Evolutionary conservation across 1,139 yeast genomes (phyloP), one percentile per base, ranked within the genome.

Genomic region (Kodamaea sp.): DNA sequence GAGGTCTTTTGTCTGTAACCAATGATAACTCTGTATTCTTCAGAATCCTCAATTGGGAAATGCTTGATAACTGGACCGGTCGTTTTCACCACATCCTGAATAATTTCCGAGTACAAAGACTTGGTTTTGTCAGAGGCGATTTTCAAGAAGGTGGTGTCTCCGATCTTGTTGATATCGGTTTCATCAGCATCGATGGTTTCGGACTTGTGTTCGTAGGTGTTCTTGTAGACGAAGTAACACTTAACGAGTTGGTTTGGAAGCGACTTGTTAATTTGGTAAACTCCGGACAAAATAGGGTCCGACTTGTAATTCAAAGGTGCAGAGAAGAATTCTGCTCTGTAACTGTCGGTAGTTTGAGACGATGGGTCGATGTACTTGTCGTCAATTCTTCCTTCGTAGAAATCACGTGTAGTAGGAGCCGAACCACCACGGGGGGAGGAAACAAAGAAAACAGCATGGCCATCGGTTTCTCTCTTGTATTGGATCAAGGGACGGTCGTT

Each of bases 41-140:
- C 97, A 11, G 83, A 71, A 47, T 84, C 83, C 46, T 86, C 90
- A 36, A 87, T 73, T 37, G 92, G 84, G 55, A 82, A 83, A 55
- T 88, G 86, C 63, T 83, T 90, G 55, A 92, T 88, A 21, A 89
- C 95, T 13, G 98, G 97, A 38, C 97, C 97, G 37, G 90, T 83
- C 46, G 92, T 81, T 39, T 68, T 67, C 34, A 76, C 70, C n/a
- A 83, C 92, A 52, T 82, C 78, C 33, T 71, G 63, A 57, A 90
- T 80, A 44, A 92, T 75, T 34, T 79, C 79, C 38, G 84, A 76
- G 63, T 90, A 92, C 35, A 90, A 68, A 38, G 70, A 62, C 63
- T 86, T 88, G 32, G 96, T 90, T 59, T 87, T 86, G 20, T 67
- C 70, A 2, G 96, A 78, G 26, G 95, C 89, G 52, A 85, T 86